Evolutionary conservation across 2,329 filamentous ascomycete species (phyloP).

Genomic region (Penicillium freii): DNA sequence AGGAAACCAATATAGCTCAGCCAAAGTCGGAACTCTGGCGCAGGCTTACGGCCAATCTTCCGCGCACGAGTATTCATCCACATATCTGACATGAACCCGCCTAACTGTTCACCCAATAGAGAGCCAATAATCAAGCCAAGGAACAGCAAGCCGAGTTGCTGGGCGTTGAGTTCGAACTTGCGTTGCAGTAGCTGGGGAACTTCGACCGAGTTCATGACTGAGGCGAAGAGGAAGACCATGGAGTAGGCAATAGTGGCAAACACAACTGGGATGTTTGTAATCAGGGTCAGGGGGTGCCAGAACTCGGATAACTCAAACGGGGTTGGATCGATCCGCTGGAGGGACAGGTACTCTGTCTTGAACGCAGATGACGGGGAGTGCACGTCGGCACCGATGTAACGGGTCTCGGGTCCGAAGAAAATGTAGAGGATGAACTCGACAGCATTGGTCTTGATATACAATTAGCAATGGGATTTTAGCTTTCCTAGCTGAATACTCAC

Average conservation of each 20-base stretch:
- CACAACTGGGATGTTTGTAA: conserved; percentile 48
- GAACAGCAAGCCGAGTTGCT: conserved; percentile 60
- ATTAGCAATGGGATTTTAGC: conserved; percentile 1
- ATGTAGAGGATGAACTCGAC: conserved; percentile 56
- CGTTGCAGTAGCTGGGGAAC: conserved; percentile 58
- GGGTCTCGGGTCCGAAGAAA: conserved; percentile 55
- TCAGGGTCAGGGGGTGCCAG: conserved; percentile 42
- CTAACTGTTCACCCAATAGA: conserved; percentile 59
- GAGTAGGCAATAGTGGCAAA: conserved; percentile 55
- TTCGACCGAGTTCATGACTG: conserved; percentile 56
- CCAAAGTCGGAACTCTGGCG: conserved; percentile 58
- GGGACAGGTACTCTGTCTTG: conserved; percentile 44
- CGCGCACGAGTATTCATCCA: conserved; percentile 52
- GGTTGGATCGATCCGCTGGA: conserved; percentile 51
- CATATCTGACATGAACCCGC: conserved; percentile 53
- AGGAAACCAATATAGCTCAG: conserved; percentile 55
- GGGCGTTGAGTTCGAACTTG: conserved; percentile 57
- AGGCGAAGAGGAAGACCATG: conserved; percentile 57
- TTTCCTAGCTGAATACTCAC: conserved; percentile 33
- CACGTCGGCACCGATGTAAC: conserved; percentile 42
- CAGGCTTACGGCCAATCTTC: conserved; percentile 38
- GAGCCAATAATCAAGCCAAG: conserved; percentile 58
- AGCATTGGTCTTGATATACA: conserved; percentile 48
- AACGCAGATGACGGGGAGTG: conserved; percentile 31
- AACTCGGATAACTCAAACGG: neutral